These are phyloP conservation scores for Auricularia cornea DNA, from an alignment of 768 basidiomycete genomes.

Conservation along the genomic window DNA sequence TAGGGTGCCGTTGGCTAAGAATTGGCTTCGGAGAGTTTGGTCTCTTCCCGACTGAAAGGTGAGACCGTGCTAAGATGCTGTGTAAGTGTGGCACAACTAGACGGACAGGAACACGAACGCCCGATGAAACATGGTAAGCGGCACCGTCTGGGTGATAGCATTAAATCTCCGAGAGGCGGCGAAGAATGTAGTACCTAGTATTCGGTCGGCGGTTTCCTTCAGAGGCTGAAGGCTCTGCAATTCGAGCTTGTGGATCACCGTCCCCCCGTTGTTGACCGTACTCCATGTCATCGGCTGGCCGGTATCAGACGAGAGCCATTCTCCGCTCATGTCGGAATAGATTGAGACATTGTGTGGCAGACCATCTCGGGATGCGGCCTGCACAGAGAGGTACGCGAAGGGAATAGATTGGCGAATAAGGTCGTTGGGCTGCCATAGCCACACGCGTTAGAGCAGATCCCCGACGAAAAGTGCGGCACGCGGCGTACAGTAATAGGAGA, in stretches of 20 bases:
- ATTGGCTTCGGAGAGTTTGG: constrained; percentile 7
- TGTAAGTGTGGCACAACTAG: no score
- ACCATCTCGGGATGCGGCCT: not conserved
- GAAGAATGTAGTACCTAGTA: no score
- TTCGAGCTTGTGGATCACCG: not conserved
- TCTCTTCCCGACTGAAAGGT: constrained; percentile 9
- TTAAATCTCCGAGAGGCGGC: no score
- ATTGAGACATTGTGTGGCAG: not conserved
- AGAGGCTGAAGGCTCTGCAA: not conserved
- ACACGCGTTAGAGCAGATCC: not conserved
- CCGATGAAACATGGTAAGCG: no score
- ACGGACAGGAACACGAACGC: no score
- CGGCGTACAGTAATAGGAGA: not conserved
- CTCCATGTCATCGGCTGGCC: not conserved
- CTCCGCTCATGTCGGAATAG: not conserved
- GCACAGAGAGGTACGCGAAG: not conserved
- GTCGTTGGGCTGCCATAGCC: not conserved
- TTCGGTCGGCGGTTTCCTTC: not conserved
- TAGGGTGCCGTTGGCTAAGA: constrained; percentile 10
- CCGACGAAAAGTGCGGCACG: not conserved
- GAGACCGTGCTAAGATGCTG: no score
- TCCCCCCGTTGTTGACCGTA: not conserved
- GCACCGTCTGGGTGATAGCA: no score
- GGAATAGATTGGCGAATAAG: not conserved
- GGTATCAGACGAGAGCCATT: not conserved